Evolutionary conservation across 2,329 filamentous ascomycete species (phyloP), one percentile per base, ranked within the genome.

Genomic region (Ceratocystiopsis sp.): DNA sequence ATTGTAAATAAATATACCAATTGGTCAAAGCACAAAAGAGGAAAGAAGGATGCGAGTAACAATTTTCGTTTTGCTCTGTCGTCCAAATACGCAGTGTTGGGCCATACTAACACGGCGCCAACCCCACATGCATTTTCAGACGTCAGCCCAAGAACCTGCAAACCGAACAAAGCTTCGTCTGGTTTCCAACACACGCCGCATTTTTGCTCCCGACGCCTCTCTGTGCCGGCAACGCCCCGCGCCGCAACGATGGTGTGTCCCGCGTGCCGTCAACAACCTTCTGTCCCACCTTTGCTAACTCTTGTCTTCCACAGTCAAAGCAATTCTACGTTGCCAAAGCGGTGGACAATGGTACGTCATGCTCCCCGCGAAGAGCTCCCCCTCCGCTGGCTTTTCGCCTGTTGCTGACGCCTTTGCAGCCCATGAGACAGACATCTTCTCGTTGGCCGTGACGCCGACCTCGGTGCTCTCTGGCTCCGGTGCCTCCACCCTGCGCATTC

Each of bases 311-410:
- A 15, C 47, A 95, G 91, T 98, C 91, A 44, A 96, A 96, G 67
- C 91, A 96, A 79, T 98, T 95, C 60, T 74, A 98, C 49, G 93
- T 89, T 55, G 81, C 82, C 52, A 84, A 94, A 61, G 89, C 86
- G 37, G 75, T 94, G 59, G 83, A 93, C 59, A 75, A 86, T 67
- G 86, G 84, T 84, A 59, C 3, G 33, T 15, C 33, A 34, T 34
- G 33, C 33, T 34, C 33, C 9, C 33, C 10, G 5, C 33, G 33
- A 34, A 6, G 13, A 34, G 12, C 12, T 34, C 33, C 33, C 16
- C 9, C 16, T 2, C 11, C n/a, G 19, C n/a, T 43, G 32, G 4
- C 19, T 14, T 19, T 35, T 29, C 25, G 25, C 25, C 10, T 11
- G 25, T 29, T 29, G 25, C 25, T 29, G 2, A 29, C 25, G 9